A percentile compares a stretch with the other conserved stretches of the same genome.
phyloP scores from a whole-genome alignment of 2,329 filamentous ascomycete species.

The Colletotrichum cordylinicola region DNA sequence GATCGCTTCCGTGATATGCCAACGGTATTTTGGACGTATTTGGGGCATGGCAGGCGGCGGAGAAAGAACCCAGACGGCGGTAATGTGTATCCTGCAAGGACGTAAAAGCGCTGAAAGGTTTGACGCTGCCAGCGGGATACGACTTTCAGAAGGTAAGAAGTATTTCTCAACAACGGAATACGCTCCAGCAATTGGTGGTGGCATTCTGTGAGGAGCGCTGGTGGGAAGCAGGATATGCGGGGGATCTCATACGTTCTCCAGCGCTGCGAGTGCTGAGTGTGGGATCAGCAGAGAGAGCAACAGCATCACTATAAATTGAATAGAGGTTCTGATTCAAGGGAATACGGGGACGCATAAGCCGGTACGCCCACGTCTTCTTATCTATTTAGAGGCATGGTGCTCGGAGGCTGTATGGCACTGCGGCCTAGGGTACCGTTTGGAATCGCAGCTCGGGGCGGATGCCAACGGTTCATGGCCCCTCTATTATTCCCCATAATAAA shows the following conservation, averaged over 20 bases:
- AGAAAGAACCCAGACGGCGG: neutral
- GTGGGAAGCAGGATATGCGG: neutral
- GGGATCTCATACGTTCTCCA: neutral
- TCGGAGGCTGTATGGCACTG: neutral
- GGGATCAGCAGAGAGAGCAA: neutral
- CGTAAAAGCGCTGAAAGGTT: neutral
- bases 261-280: neutral
- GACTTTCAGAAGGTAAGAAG: neutral
- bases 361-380: too few relatives aligned
- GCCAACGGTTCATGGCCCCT: neutral
- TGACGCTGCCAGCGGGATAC: neutral
- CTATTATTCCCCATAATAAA: neutral
- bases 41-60: fast-evolving
- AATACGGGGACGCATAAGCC: neutral
- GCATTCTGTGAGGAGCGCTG: neutral
- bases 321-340: fast-evolving
- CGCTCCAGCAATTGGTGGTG: neutral
- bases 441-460: fast-evolving
- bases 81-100: neutral
- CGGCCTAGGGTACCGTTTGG: neutral
- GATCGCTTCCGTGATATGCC: neutral
- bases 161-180: neutral
- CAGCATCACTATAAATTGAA: fast-evolving
- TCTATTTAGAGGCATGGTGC: neutral
- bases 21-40: neutral